Conservation (phyloP, 2,329 filamentous ascomycete genomes). For the Dothideomycetidae sp. region DNA sequence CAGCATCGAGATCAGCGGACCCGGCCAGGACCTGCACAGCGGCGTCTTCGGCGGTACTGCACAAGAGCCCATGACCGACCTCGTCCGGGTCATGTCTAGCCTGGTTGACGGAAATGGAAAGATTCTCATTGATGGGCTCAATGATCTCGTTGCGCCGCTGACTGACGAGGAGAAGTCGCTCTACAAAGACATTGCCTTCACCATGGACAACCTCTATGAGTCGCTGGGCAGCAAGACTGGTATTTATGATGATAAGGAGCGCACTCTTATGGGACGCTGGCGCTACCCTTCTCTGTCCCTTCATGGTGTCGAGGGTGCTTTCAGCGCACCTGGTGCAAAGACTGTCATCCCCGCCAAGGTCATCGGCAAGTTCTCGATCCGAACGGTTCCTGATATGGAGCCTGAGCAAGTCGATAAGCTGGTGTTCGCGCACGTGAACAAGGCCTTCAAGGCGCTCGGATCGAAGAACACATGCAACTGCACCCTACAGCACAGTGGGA, state of each 20-base stretch:
- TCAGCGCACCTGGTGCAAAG: constrained; percentile 85
- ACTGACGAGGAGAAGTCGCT: constrained; percentile 73
- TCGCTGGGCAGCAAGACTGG: constrained; percentile 79
- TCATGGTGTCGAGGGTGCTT: constrained; percentile 90
- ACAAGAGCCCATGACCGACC: constrained; percentile 96
- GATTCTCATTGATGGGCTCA: constrained; percentile 87
- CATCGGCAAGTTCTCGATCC: constrained; percentile 94
- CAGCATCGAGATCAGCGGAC: constrained; percentile 76
- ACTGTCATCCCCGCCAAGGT: constrained; percentile 98
- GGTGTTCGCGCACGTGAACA: constrained; percentile 71
- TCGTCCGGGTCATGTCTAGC: constrained; percentile 65
- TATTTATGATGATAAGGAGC: constrained; percentile 78
- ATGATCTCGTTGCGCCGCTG: constrained; percentile 80
- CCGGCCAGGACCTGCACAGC: constrained; percentile 85
- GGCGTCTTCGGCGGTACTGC: constrained; percentile 94
- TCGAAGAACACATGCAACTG: constrained; percentile 87
- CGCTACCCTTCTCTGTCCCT: constrained; percentile 85
- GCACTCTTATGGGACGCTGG: constrained; percentile 91
- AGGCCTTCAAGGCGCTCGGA: constrained; percentile 69
- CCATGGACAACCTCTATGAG: constrained; percentile 89
- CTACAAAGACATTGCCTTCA: constrained; percentile 86
- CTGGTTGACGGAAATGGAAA: constrained; percentile 83
- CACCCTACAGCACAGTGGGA: constrained; percentile 73
- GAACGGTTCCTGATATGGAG: constrained; percentile 96
- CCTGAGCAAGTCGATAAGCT: constrained; percentile 73